These are phyloP conservation scores for Ganoderma resinaceum DNA, from an alignment of 1,284 basidiomycete genomes.

Conservation along the genomic window DNA sequence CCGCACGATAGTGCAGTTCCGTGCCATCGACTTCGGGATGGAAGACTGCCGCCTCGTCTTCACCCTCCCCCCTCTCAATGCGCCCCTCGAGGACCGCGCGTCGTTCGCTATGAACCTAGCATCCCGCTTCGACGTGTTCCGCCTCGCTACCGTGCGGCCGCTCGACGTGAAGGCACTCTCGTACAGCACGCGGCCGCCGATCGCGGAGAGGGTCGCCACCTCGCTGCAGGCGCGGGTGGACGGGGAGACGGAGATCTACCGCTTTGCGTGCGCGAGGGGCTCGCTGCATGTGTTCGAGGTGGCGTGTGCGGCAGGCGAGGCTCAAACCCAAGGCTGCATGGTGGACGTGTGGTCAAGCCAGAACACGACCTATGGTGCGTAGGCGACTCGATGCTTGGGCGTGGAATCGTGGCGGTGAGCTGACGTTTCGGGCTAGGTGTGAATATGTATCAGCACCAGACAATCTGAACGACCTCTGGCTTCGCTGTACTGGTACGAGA, in stretches of 20 bases:
- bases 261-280: slow-evolving; percentile 26
- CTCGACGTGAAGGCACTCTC: slow-evolving; percentile 31
- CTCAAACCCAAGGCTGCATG: too few relatives aligned
- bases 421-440: background rate
- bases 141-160: slow-evolving; percentile 20
- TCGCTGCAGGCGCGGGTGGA: slow-evolving; percentile 10
- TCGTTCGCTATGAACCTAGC: slow-evolving; percentile 15
- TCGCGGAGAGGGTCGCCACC: slow-evolving; percentile 23
- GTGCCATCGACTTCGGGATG: slow-evolving; percentile 39
- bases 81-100: slow-evolving; percentile 19
- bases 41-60: slow-evolving; percentile 35
- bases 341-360: slow-evolving; percentile 32
- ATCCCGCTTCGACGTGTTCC: slow-evolving; percentile 29
- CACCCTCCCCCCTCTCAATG: slow-evolving; percentile 28
- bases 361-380: slow-evolving; percentile 29
- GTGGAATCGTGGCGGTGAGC: background rate
- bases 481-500: too few relatives aligned
- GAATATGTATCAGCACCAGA: background rate
- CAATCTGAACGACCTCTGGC: background rate
- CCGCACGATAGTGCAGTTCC: slow-evolving; percentile 34
- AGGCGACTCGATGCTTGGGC: background rate
- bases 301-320: slow-evolving; percentile 22
- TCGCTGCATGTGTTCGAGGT: slow-evolving; percentile 31
- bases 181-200: slow-evolving; percentile 25
- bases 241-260: slow-evolving; percentile 17